Percentiles rank a stretch among this genome's conserved stretches.
Conservation (phyloP, 2,329 filamentous ascomycete genomes). For the Triangularia setosa region DNA sequence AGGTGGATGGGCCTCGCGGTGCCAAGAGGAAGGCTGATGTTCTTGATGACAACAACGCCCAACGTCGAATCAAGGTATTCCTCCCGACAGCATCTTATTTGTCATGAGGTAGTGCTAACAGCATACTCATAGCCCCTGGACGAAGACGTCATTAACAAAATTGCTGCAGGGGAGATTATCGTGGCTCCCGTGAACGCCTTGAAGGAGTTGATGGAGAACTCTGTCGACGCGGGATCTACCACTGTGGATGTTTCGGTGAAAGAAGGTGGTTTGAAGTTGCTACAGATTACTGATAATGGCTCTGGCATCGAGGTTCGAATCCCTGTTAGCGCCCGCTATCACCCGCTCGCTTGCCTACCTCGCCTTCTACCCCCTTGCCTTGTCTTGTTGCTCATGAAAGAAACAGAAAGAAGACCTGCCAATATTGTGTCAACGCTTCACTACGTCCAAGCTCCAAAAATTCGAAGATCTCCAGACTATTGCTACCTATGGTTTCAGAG, state of each 20-base stretch:
- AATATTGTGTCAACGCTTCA: constrained; percentile 93
- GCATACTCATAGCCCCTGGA: constrained; percentile 64
- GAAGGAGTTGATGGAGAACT: constrained; percentile 95
- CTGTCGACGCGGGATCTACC: constrained; percentile 94
- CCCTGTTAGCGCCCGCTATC: background rate
- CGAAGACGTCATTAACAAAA: constrained; percentile 94
- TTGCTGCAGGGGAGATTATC: constrained; percentile 96
- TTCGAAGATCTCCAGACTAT: constrained; percentile 92
- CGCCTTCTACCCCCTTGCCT: background rate
- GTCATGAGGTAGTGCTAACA: background rate
- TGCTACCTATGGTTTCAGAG: constrained; percentile 94
- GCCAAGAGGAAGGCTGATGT: constrained; percentile 48
- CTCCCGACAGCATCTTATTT: background rate
- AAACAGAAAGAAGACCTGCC: constrained; percentile 79
- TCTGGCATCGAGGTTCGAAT: constrained; percentile 79
- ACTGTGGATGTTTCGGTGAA: constrained; percentile 87
- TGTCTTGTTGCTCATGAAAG: constrained; percentile 24
- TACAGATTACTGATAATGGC: constrained; percentile 97
- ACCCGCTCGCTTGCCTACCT: background rate
- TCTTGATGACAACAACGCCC: constrained; percentile 30
- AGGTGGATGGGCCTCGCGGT: constrained; percentile 39
- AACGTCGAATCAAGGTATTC: constrained; percentile 46
- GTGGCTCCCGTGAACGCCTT: constrained; percentile 93
- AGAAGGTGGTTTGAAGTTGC: constrained; percentile 87
- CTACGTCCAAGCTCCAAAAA: constrained; percentile 88